A percentile compares a stretch with the other conserved stretches of the same genome.
Evolutionary conservation across 2,329 filamentous ascomycete species (phyloP).

Genomic region (Exophiala lecanii-corni): DNA sequence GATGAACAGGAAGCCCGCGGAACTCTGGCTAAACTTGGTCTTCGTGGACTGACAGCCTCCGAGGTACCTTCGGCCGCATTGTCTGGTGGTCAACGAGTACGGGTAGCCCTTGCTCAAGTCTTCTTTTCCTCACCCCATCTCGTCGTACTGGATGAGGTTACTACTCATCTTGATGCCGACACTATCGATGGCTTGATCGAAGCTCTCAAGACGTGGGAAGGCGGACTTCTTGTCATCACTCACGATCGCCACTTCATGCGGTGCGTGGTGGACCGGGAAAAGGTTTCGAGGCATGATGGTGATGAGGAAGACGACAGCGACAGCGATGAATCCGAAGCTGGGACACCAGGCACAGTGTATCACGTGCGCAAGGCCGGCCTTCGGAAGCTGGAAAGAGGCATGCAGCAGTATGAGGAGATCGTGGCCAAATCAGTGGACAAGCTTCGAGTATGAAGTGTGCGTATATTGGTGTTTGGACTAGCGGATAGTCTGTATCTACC

Average conservation of each 20-base stretch:
- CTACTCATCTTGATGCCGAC: constrained; percentile 79
- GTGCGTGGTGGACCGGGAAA: constrained; percentile 63
- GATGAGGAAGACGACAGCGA: constrained; percentile 37
- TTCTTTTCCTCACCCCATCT: constrained; percentile 65
- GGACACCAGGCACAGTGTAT: constrained; percentile 50
- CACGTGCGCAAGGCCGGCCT: constrained; percentile 53
- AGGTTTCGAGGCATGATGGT: constrained; percentile 36
- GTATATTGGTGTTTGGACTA: background rate
- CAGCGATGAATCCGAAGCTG: constrained; percentile 44
- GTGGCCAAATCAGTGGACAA: constrained; percentile 57
- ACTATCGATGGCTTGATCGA: constrained; percentile 68
- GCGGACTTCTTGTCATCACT: constrained; percentile 70
- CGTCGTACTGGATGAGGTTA: constrained; percentile 74
- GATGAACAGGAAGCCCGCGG: constrained; percentile 65
- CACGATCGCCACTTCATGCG: constrained; percentile 81
- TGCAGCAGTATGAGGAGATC: constrained; percentile 60
- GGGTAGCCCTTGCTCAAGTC: constrained; percentile 63
- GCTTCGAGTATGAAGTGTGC: constrained; percentile 32
- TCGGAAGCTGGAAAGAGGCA: constrained; percentile 53
- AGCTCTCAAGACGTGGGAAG: constrained; percentile 64
- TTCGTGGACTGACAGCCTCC: constrained; percentile 65
- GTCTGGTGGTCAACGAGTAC: constrained; percentile 72
- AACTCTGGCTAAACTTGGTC: constrained; percentile 63
- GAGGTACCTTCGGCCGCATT: constrained; percentile 69
- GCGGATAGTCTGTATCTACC: too few relatives aligned